Percentiles rank a stretch among this genome's conserved stretches.
Evolutionary conservation across 2,329 filamentous ascomycete genomes (phyloP).

Genomic region (Aureobasidium pullulans): DNA sequence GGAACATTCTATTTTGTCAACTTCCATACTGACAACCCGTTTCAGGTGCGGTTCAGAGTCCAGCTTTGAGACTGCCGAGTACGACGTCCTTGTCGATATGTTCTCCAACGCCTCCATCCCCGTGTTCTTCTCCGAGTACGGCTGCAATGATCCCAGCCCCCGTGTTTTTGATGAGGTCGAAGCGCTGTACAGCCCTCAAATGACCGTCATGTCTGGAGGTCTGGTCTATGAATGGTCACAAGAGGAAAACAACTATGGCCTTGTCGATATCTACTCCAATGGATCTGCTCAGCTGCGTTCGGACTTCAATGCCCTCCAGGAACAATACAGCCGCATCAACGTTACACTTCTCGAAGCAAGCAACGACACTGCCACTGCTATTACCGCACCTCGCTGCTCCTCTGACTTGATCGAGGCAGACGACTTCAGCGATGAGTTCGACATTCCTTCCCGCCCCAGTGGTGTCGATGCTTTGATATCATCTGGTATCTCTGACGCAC

Average conservation of each 20-base stretch:
- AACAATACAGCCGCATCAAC: conserved; percentile 69
- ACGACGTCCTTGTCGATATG: conserved; percentile 54
- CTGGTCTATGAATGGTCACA: conserved; percentile 76
- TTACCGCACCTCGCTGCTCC: conserved; percentile 57
- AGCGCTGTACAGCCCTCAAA: conserved; percentile 62
- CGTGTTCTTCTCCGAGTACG: conserved; percentile 76
- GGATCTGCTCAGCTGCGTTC: conserved; percentile 34
- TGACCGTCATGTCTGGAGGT: conserved; percentile 67
- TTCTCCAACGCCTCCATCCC: conserved; percentile 62
- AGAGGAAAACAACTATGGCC: conserved; percentile 54
- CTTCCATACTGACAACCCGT: neutral
- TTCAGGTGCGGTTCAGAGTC: conserved; percentile 49
- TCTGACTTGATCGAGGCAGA: conserved; percentile 57
- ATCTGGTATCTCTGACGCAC: conserved; percentile 61
- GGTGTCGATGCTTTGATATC: conserved; percentile 67
- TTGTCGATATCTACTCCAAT: conserved; percentile 39
- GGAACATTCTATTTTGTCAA: neutral
- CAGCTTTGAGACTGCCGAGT: conserved; percentile 55
- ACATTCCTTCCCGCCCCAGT: conserved; percentile 60
- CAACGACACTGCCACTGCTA: conserved; percentile 49
- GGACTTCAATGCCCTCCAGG: conserved; percentile 60
- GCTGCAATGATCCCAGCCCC: conserved; percentile 66
- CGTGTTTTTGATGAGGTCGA: conserved; percentile 70
- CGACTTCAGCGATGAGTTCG: conserved; percentile 72
- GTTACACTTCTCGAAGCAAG: conserved; percentile 57